phyloP scores from a whole-genome alignment of 169 alveolate species.

The Plasmodium relictum region DNA sequence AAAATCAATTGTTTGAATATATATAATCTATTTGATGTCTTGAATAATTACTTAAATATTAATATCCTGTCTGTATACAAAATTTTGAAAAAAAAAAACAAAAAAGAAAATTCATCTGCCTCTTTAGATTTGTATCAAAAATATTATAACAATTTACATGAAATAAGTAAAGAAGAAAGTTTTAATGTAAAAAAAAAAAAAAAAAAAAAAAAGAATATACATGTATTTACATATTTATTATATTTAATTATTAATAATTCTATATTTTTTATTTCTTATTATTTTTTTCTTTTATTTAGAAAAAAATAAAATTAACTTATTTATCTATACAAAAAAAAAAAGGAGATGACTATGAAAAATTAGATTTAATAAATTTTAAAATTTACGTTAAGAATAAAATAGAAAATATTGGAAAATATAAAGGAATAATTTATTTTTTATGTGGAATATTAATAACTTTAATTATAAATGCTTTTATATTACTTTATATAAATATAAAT shows the following conservation, averaged over 20 bases:
- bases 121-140: constrained; percentile 80
- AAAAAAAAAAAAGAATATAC: constrained; percentile 25
- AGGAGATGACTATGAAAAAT: constrained; percentile 49
- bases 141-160: constrained; percentile 80
- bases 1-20: constrained; percentile 84
- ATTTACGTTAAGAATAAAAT: constrained; percentile 55
- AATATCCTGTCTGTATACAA: constrained; percentile 89
- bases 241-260: neutral
- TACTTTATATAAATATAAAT: constrained; percentile 44
- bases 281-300: constrained; percentile 9
- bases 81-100: constrained; percentile 88
- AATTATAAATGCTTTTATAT: constrained; percentile 34
- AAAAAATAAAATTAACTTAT: constrained; percentile 50
- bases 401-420: constrained; percentile 43
- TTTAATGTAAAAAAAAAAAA: constrained; percentile 52
- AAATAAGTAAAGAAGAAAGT: constrained; percentile 73
- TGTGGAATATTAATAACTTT: constrained; percentile 42
- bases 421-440: constrained; percentile 18
- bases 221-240: neutral
- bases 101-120: constrained; percentile 79
- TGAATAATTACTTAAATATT: constrained; percentile 84
- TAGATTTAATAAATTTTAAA: constrained; percentile 56
- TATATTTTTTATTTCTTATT: neutral
- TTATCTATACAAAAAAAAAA: constrained; percentile 46
- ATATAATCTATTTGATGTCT: constrained; percentile 88